Evolutionary conservation across 2,329 filamentous ascomycete genomes (phyloP).

Genomic region (Byssothecium circinans): DNA sequence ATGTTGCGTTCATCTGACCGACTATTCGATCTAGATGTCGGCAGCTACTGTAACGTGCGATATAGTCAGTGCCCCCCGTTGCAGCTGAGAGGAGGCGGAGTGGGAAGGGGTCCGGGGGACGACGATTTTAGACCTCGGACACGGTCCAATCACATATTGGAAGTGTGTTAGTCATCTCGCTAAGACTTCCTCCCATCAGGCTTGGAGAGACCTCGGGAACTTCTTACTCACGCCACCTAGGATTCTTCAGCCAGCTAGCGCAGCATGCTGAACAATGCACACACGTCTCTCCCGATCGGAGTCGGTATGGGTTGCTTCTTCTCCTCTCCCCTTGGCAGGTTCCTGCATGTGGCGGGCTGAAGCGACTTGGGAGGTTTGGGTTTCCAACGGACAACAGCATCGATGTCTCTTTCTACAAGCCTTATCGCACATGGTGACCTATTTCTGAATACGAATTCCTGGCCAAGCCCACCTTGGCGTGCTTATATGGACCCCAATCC

Average conservation of each 20-base stretch:
- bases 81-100: neutral
- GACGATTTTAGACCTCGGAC: constrained; percentile 48
- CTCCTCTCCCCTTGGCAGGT: no score
- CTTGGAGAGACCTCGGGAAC: no score
- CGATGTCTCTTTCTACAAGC: no score
- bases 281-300: neutral
- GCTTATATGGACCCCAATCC: no score
- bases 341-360: no score
- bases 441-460: neutral
- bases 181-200: no score
- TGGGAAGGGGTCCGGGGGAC: neutral
- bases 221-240: no score
- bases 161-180: no score
- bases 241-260: neutral
- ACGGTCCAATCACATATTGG: constrained; percentile 3
- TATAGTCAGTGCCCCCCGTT: neutral
- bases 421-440: neutral
- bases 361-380: no score
- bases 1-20: constrained; percentile 1
- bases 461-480: no score
- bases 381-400: no score
- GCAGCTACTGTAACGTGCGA: constrained; percentile 5
- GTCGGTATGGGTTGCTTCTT: no score
- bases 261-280: neutral
- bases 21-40: neutral